Base-by-base conservation (phyloP, 352 stramenopile genomes). In the Phytophthora meadii region DNA sequence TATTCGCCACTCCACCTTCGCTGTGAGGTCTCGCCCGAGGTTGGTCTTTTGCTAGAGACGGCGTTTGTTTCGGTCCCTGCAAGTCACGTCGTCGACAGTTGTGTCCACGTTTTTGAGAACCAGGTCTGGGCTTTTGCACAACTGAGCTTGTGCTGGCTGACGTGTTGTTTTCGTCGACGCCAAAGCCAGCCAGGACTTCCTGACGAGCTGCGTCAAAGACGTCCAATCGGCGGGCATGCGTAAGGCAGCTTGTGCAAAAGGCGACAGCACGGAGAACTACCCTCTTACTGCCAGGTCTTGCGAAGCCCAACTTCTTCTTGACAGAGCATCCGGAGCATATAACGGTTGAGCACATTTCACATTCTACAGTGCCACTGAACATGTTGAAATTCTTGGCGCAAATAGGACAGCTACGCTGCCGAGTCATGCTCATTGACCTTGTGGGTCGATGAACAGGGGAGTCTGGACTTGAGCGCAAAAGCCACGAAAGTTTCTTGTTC, bases 401-500 rank as follows among this genome's bases (percentile, higher is more conserved):
- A 27, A 79, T 73, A 22, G 63, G 56, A 22, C 70, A 79, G 11
- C 52, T 59, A 32, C 64, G 57, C 14, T 68, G 44, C 25, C 64
- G 52, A 25, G 39, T 40, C 17, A 68, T 60, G 9, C 49, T 57
- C 24, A 30, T 59, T n/a, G 63, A 54, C 46, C 36, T 42, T 34
- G 58, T 45, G n/a, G 59, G 40, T 10, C 44, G 52, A n/a, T 59
- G 59, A 12, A 42, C 48, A 1, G 51, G 47, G 10, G 48, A 59
- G 28, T 61, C 53, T 24, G 53, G 46, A 46, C 48, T 61, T 24
- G 52, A 70, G 41, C 70, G 72, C 19, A 79, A 27, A 24, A 85
- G 44, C 61, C 71, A 72, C 61, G 59, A 54, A 28, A 85, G 61
- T 51, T 82, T 82, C 57, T 82, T 82, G 61, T 73, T 78, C 36